These are phyloP conservation scores for Wickerhamomyces mucosus DNA, from an alignment of 805 yeast genomes.

Conservation along the genomic window DNA sequence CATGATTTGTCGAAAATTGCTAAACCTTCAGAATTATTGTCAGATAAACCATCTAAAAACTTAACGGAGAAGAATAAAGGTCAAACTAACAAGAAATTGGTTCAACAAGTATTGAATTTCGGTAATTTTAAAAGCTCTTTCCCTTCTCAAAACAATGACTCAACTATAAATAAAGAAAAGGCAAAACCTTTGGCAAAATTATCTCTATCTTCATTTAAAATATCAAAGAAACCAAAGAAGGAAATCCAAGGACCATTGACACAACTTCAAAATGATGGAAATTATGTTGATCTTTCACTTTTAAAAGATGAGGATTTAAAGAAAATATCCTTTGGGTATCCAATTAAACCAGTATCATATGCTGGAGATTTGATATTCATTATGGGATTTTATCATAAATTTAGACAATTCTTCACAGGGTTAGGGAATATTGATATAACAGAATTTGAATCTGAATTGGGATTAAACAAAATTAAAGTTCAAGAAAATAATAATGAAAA, in stretches of 20 bases:
- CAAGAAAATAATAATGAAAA: constrained; percentile 7
- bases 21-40: neutral
- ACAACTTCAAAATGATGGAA: constrained; percentile 1
- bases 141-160: too few species aligned
- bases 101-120: constrained; percentile 8
- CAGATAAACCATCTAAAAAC: neutral
- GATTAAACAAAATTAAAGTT: constrained; percentile 2
- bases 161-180: too few species aligned
- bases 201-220: neutral
- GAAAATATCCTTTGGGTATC: constrained; percentile 16
- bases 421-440: constrained; percentile 17
- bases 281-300: neutral
- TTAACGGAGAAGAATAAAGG: neutral
- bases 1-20: too few species aligned
- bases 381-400: constrained; percentile 15
- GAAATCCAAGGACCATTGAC: constrained; percentile 18
- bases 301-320: constrained; percentile 2
- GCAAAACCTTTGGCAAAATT: too few species aligned
- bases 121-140: too few species aligned
- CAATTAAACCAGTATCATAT: constrained; percentile 16
- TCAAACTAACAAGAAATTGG: constrained; percentile 2
- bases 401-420: constrained; percentile 10
- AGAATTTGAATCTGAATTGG: constrained; percentile 18
- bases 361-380: constrained; percentile 16
- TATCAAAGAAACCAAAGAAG: constrained; percentile 4